Percentiles rank a stretch among this genome's conserved stretches.
phyloP scores from a whole-genome alignment of 2,329 filamentous ascomycete species.

The Aspergillus piperis region DNA sequence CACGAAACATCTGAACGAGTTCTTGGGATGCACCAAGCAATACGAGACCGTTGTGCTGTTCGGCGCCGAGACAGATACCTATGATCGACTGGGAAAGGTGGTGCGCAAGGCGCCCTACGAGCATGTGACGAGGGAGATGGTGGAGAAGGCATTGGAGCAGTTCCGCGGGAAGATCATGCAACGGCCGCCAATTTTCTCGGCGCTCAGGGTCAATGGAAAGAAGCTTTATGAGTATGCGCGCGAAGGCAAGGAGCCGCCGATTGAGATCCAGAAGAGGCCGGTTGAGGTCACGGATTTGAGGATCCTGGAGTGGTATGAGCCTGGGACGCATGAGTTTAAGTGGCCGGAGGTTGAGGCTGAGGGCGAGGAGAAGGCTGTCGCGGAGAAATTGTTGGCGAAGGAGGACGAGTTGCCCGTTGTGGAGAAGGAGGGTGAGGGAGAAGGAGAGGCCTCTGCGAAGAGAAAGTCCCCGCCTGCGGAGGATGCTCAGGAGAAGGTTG shows the following conservation, averaged over 20 bases:
- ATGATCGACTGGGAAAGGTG: slow-evolving; percentile 83
- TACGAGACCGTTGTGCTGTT: slow-evolving; percentile 91
- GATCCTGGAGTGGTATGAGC: slow-evolving; percentile 79
- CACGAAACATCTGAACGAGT: slow-evolving; percentile 77
- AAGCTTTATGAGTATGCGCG: slow-evolving; percentile 94
- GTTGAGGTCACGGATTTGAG: slow-evolving; percentile 78
- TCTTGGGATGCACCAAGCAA: slow-evolving; percentile 85
- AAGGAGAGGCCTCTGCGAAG: slow-evolving; percentile 31
- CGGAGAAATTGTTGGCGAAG: slow-evolving; percentile 63
- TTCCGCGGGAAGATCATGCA: slow-evolving; percentile 87
- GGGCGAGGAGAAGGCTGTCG: slow-evolving; percentile 47
- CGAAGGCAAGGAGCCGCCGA: slow-evolving; percentile 80
- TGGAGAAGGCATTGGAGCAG: slow-evolving; percentile 72
- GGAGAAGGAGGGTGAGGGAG: slow-evolving; percentile 31
- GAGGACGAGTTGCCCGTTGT: slow-evolving; percentile 30
- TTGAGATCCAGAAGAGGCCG: slow-evolving; percentile 77
- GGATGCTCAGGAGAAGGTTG: slow-evolving; percentile 19
- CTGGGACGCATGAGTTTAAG: slow-evolving; percentile 73
- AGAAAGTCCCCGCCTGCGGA: slow-evolving; percentile 27
- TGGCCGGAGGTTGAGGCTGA: slow-evolving; percentile 58
- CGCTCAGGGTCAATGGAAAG: slow-evolving; percentile 90
- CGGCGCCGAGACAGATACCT: slow-evolving; percentile 88
- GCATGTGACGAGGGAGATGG: slow-evolving; percentile 75
- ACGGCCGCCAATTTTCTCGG: slow-evolving; percentile 88
- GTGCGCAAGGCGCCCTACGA: slow-evolving; percentile 73